Base-by-base conservation (phyloP, 331 rosid genomes). In the Prunus yedoensis region DNA sequence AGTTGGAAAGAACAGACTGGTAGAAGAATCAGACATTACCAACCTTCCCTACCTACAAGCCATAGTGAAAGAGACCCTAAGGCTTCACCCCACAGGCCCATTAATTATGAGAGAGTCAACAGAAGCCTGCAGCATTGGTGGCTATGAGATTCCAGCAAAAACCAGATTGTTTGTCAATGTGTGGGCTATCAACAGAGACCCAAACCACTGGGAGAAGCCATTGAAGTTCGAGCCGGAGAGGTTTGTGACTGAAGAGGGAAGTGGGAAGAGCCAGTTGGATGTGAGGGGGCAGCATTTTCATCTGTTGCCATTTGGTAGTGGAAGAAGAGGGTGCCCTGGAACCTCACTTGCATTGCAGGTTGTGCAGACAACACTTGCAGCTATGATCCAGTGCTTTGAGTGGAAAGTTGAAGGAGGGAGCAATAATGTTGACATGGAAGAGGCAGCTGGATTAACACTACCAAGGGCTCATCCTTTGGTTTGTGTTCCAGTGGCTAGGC, bases 281-380 rank as follows among this genome's bases (percentile, higher is more conserved):
- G 81, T 85, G 21, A 87, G 85, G 71, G 97, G 92, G 4, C 91
- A 86, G 5, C 82, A 81, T 75, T 89, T 82, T 52, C 85, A 82
- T 10, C 32, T 83, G 10, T 49, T 91, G 54, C 91, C 93, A 17
- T 91, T 91, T 74, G 97, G 97, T 15, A 87, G 87, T 10, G 97
- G 97, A 51, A 89, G 96, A 80, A 89, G 97, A 82, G 82, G 84
- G 1, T 90, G 96, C 27, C 96, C 97, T 2, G 96, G 92, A 57
- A 52, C 92, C 1, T 64, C 87, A 1, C 68, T 92, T 5, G 97
- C 97, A 18, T 16, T 90, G 68, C 84, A 78, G 10, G 86, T 80
- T 67, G 88, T 90, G 50, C 91, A 80, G 20, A 17, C 88, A 1
- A 82, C 77, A 11, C 74, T 85, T 18, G 97, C 87, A 1, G 81